phyloP scores from a whole-genome alignment of 306 rosid species.

The Prunus mira region DNA sequence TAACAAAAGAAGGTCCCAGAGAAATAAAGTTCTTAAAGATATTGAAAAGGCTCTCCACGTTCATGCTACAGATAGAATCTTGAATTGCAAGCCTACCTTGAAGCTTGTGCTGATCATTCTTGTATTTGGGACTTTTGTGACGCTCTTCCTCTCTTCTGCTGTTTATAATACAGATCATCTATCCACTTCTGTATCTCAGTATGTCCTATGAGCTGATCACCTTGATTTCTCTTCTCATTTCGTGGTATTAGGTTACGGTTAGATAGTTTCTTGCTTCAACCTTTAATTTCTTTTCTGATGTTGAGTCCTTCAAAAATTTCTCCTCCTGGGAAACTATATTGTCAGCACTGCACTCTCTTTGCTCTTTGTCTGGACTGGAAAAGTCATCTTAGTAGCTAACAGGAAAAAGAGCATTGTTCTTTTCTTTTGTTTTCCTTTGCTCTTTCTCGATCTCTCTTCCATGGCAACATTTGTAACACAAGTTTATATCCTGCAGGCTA shows the following conservation, averaged over 20 bases:
- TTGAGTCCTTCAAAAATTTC: too few relatives aligned
- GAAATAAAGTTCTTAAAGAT: slow-evolving; percentile 62
- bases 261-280: not conserved
- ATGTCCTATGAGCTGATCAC: slow-evolving; percentile 22
- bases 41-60: slow-evolving; percentile 46
- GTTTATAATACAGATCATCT: slow-evolving; percentile 62
- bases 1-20: slow-evolving; percentile 63
- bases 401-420: not conserved
- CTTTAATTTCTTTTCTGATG: not conserved
- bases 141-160: slow-evolving; percentile 63
- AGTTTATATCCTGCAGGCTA: slow-evolving; percentile 31
- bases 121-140: slow-evolving; percentile 59
- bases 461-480: not conserved
- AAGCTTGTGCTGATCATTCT: slow-evolving; percentile 59
- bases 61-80: slow-evolving; percentile 34
- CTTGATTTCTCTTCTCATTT: slow-evolving; percentile 9
- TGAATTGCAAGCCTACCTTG: slow-evolving; percentile 65
- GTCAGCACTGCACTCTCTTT: too few relatives aligned
- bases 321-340: not conserved
- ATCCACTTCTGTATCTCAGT: slow-evolving; percentile 53
- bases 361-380: not conserved
- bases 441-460: not conserved
- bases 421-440: not conserved
- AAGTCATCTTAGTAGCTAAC: not conserved
- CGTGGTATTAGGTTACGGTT: not conserved